Conservation (phyloP, 176 grass and related monocot genomes). For the Pontederia crassipes region DNA sequence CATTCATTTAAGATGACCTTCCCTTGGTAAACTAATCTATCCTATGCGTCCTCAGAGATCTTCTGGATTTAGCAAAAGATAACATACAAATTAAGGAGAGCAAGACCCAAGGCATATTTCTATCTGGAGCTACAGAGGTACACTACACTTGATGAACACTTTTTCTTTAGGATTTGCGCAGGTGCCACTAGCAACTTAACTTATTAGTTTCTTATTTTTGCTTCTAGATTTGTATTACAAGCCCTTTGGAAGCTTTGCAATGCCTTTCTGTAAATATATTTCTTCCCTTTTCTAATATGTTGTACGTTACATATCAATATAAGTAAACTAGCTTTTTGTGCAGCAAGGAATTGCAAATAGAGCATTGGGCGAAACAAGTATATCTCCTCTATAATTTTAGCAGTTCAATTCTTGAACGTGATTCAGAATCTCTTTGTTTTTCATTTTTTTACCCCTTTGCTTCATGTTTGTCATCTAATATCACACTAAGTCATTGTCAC, state of each 20-base stretch:
- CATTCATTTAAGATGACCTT: neutral
- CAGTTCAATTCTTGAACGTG: conserved; percentile 20
- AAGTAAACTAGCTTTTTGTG: neutral
- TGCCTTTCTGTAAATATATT: conserved; percentile 62
- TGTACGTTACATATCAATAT: neutral
- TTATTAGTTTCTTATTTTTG: conserved; percentile 12
- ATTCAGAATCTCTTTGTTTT: neutral
- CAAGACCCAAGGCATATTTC: conserved; percentile 71
- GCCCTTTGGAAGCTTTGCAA: conserved; percentile 47
- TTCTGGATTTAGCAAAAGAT: conserved; percentile 92
- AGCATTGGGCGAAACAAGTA: conserved; percentile 93
- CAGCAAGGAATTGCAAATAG: conserved; percentile 88
- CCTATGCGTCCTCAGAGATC: conserved; percentile 46
- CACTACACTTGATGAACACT: conserved; percentile 18
- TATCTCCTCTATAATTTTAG: conserved; percentile 29
- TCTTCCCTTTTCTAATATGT: neutral
- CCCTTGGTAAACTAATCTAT: conserved; percentile 4
- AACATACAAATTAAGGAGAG: conserved; percentile 91
- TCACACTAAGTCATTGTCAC: conserved; percentile 10
- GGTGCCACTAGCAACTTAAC: conserved; percentile 10
- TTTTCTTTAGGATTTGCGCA: conserved; percentile 11
- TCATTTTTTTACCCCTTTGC: neutral
- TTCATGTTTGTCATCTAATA: neutral
- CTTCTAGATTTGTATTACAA: conserved; percentile 47
- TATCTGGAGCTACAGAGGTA: conserved; percentile 83